phyloP scores from a whole-genome alignment of 2,329 filamentous ascomycete species.

The Xylaria sp. region DNA sequence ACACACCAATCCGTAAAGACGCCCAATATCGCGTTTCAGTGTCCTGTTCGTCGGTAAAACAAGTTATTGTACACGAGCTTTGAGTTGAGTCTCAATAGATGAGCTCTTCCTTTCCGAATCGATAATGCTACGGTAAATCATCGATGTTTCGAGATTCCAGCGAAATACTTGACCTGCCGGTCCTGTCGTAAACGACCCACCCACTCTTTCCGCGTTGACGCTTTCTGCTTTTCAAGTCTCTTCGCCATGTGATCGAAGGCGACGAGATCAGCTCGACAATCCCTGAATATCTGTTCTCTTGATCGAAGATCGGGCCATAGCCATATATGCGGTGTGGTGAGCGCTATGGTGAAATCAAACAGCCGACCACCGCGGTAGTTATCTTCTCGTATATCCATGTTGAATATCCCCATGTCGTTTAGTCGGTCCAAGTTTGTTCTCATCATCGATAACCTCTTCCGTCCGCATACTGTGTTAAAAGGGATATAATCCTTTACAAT shows the following conservation, averaged over 20 bases:
- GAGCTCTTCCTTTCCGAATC: too few species aligned
- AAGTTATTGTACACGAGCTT: neutral
- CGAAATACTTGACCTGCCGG: neutral
- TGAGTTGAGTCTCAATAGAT: neutral
- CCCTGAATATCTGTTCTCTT: neutral
- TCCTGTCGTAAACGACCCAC: too few species aligned
- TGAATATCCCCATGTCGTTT: slow-evolving; percentile 30
- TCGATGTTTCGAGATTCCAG: neutral
- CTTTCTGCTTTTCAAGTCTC: neutral
- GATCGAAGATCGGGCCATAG: slow-evolving; percentile 11
- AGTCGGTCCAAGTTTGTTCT: neutral
- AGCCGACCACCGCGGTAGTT: slow-evolving; percentile 35
- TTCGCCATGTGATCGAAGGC: neutral
- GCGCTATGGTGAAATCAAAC: slow-evolving; percentile 36
- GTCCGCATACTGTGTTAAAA: neutral
- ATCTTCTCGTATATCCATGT: slow-evolving; percentile 34
- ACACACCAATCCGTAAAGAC: neutral
- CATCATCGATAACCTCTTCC: neutral
- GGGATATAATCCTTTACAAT: slow-evolving; percentile 31
- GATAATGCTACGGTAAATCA: neutral
- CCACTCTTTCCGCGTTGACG: neutral
- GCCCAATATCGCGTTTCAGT: neutral
- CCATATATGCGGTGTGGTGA: slow-evolving; percentile 26
- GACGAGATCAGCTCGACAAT: neutral
- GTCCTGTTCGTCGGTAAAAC: neutral